Base-by-base conservation (phyloP, 352 stramenopile species). In the Phytopythium delawarense region DNA sequence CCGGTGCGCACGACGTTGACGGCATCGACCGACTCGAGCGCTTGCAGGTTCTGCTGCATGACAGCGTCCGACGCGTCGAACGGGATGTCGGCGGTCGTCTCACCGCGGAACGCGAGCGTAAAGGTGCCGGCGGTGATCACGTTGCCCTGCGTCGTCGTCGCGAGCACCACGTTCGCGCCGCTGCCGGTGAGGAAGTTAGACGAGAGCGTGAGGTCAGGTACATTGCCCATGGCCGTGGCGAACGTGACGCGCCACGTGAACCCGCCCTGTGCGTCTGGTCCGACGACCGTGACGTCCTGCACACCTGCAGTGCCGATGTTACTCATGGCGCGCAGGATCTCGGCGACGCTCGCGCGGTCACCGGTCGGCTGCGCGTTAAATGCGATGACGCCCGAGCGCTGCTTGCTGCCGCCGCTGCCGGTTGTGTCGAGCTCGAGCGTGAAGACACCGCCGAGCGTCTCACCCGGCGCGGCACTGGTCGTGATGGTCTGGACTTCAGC, bases 191-290 rank as follows among this genome's bases (percentile, higher is more conserved):
- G 69, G 44, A 87, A 87, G 46, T 61, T 89, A 25, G 75, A 88
- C 44, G 75, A 73, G 57, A 95, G 70, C 42, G 71, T 88, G 12
- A 93, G 56, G 55, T 76, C 56, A 7, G 82, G 84, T 18, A 86
- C 67, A 57, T 94, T 70, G 8, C 81, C 78, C 79, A 94, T 88
- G 7, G 70, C 54, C 4, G 72, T 62, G 4, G 67, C 74, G 40
- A 98, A 98, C 16, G 73, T 92, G 37, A 99, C 73, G n/a, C 72
- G 89, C 94, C 95, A 98, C 51, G 81, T 96, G 76, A 96, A 97
- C 7, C 92, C 93, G 45, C 88, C 88, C 60, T 97, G 79, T 4
- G 81, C 69, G 62, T 97, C 88, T 1, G 84, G 74, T 21, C 16
- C n/a, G 75, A 73, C 46, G 40, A 90, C 78, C 23, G 75, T 63